These are phyloP conservation scores for Fusarium sp. DNA, from an alignment of 2,329 filamentous ascomycete species.

Conservation along the genomic window DNA sequence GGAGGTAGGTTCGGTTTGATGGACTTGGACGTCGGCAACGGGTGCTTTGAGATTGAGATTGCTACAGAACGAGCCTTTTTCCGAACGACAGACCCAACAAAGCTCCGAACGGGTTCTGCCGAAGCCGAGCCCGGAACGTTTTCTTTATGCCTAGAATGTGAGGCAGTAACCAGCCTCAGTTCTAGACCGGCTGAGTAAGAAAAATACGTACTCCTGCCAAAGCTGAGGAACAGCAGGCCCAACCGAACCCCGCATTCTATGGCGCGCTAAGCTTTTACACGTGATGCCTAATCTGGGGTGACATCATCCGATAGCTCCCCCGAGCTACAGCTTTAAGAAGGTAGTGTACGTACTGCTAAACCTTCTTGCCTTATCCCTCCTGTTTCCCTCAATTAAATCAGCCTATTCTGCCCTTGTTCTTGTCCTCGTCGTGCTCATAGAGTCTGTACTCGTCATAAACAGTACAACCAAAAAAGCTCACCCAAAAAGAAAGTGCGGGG, in stretches of 20 bases:
- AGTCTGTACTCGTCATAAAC: slow-evolving; percentile 32
- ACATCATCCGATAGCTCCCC: slow-evolving; percentile 48
- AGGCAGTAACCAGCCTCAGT: slow-evolving; percentile 2
- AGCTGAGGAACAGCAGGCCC: slow-evolving; percentile 32
- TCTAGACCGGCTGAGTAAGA: slow-evolving; percentile 20
- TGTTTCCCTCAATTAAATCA: slow-evolving; percentile 37
- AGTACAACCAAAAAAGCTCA: slow-evolving; percentile 21
- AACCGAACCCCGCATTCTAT: slow-evolving; percentile 48
- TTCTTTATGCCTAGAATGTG: slow-evolving; percentile 48
- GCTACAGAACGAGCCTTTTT: slow-evolving; percentile 58
- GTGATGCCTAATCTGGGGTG: slow-evolving; percentile 41
- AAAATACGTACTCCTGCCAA: slow-evolving; percentile 26
- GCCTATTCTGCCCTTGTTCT: slow-evolving; percentile 38
- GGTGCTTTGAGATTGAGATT: slow-evolving; percentile 51
- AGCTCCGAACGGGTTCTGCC: slow-evolving; percentile 54
- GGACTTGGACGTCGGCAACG: slow-evolving; percentile 46
- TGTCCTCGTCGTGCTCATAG: slow-evolving; percentile 5
- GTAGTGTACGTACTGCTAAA: slow-evolving; percentile 46
- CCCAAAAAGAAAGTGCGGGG: slow-evolving; percentile 48
- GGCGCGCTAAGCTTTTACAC: slow-evolving; percentile 43
- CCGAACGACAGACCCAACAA: slow-evolving; percentile 45
- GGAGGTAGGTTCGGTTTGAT: slow-evolving; percentile 54
- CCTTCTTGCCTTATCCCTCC: slow-evolving; percentile 20
- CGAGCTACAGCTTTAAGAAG: slow-evolving; percentile 49
- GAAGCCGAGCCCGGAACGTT: slow-evolving; percentile 49